Conservation (phyloP, 352 stramenopile genomes). For the Pythium scleroteichum region DNA sequence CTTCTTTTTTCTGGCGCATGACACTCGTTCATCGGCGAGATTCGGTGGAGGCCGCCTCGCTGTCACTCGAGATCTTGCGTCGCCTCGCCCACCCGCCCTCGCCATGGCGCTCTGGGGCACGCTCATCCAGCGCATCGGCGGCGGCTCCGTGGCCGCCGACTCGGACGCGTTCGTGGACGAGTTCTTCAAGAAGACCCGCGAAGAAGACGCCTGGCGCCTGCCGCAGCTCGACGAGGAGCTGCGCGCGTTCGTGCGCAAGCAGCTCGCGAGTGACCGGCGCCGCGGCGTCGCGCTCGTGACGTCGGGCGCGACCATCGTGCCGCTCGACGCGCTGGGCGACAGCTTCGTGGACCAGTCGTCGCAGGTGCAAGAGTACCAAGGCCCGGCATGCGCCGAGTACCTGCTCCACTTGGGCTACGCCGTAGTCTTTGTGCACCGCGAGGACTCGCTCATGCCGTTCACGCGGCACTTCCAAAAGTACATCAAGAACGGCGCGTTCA, state of each 20-base stretch:
- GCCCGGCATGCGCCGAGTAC: conserved; percentile 76
- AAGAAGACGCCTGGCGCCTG: conserved; percentile 63
- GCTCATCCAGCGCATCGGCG: conserved; percentile 72
- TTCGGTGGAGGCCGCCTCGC: conserved; percentile 9
- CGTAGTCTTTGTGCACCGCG: conserved; percentile 79
- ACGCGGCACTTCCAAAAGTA: conserved; percentile 85
- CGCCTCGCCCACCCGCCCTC: background rate
- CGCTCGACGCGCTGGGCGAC: conserved; percentile 58
- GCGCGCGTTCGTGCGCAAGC: conserved; percentile 57
- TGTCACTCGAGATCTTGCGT: background rate
- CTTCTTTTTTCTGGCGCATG: conserved; percentile 22
- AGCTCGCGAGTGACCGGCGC: conserved; percentile 42
- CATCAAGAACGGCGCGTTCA: conserved; percentile 79
- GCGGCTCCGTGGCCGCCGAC: conserved; percentile 47
- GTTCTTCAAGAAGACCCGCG: conserved; percentile 79
- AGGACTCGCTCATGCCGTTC: conserved; percentile 80
- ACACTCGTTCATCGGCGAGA: background rate
- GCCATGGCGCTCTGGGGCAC: conserved; percentile 82
- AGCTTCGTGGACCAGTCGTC: conserved; percentile 77
- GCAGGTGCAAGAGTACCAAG: conserved; percentile 75
- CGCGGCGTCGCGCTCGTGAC: conserved; percentile 83
- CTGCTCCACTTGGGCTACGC: conserved; percentile 77
- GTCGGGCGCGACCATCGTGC: conserved; percentile 75
- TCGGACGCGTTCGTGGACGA: conserved; percentile 76
- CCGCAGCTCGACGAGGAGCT: conserved; percentile 35